Conservation (phyloP, 2,329 filamentous ascomycete species). For the Talaromyces sp. region DNA sequence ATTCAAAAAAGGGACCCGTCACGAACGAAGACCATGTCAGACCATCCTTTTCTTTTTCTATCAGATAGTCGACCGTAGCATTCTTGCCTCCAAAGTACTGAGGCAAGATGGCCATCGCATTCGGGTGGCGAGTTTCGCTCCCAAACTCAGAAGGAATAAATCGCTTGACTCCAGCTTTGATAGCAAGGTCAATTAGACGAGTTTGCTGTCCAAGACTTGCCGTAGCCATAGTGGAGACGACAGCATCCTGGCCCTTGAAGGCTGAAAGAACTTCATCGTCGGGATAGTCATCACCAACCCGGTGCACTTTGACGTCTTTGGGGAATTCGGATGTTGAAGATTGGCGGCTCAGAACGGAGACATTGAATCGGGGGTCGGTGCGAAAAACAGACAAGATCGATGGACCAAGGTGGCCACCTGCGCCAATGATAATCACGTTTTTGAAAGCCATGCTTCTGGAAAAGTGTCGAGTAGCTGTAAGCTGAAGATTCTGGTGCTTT, state of each 20-base stretch:
- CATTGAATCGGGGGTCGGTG: neutral
- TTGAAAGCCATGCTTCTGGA: neutral
- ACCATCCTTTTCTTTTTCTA: slow-evolving; percentile 1
- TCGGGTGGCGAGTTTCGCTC: slow-evolving; percentile 1
- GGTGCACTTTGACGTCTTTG: neutral
- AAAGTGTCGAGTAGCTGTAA: neutral
- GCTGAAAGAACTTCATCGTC: neutral
- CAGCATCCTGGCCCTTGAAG: slow-evolving; percentile 4
- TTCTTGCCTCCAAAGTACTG: slow-evolving; percentile 2
- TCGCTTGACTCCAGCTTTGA: slow-evolving; percentile 15
- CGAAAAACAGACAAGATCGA: slow-evolving; percentile 3
- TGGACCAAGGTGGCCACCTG: slow-evolving; percentile 4
- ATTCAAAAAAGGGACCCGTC: slow-evolving; percentile 6
- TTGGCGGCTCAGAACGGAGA: slow-evolving; percentile 8
- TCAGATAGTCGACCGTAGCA: neutral
- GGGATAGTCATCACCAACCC: slow-evolving; percentile 3
- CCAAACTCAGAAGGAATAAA: slow-evolving; percentile 15
- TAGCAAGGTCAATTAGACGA: neutral
- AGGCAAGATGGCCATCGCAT: neutral
- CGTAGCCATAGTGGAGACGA: slow-evolving; percentile 2
- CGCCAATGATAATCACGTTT: slow-evolving; percentile 8
- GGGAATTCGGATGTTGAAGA: neutral
- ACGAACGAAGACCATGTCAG: slow-evolving; percentile 7
- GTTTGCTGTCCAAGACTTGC: neutral
- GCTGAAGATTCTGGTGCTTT: neutral